Evolutionary conservation across 306 rosid genomes (phyloP), one percentile per base, ranked within the genome.

Genomic region (Malus sieversii): DNA sequence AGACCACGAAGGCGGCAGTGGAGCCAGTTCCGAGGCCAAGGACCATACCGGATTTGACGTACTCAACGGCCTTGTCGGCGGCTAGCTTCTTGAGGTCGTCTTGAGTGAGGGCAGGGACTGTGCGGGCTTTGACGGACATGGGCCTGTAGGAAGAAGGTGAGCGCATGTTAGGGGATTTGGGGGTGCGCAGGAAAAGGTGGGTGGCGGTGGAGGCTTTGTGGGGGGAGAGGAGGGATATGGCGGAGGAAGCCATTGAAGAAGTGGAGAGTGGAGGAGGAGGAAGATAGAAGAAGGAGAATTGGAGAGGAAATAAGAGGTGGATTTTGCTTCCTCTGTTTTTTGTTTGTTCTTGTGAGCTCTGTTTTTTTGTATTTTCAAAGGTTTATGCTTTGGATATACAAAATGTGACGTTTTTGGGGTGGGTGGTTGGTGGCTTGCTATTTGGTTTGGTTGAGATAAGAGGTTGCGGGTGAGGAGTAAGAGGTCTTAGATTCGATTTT

Each of bases 1-100:
- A 68, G 69, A 92, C 97, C 71, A 92, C 96, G 62, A 92, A 92
- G 51, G 97, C 97, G 42, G 97, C 97, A 33, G 97, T 92, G 83
- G 96, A 92, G 71, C 97, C 96, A 23, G 96, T 92, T 32, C 97
- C 97, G 65, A 92, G 97, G 62, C 97, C 97, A 38, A 92, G 90
- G 79, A 92, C 91, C 97, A 92, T 92, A 68, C 97, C 96, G 78
- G 81, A 69, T 61, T 88, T 90, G 69, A 92, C 96, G 66, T 84
- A 85, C 15, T 88, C 97, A 32, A 92, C 96, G 80, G 97, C 97
- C 22, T 90, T 90, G 66, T 90, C 96, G 76, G 97, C 96, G 74
- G 97, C 97, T 77, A 92, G 87, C 44, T 77, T 90, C 61, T 92
- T 92, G 70, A 92, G 97, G 38, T 90, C 92, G 71, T 92, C 97